Evolutionary conservation across 495 filamentous ascomycete species (phyloP).

Genomic region (Neurospora sublineolata): DNA sequence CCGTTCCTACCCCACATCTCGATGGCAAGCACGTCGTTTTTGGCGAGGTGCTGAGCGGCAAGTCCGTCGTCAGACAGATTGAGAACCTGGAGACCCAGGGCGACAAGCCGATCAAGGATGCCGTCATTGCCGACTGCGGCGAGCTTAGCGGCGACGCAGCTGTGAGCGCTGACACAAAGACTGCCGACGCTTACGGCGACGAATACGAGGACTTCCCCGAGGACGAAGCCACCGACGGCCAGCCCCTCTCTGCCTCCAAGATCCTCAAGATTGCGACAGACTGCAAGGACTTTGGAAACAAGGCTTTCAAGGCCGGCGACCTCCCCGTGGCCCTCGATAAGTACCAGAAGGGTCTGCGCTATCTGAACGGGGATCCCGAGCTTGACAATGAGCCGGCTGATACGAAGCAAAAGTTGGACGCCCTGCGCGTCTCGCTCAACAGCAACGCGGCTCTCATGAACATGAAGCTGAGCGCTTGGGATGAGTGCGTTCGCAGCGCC

Average conservation of each 20-base stretch:
- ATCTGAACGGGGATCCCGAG: conserved; percentile 79
- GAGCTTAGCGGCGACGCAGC: conserved; percentile 64
- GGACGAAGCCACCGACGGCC: conserved; percentile 45
- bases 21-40: conserved; percentile 98
- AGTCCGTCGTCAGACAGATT: conserved; percentile 79
- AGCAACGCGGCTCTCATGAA: conserved; percentile 43
- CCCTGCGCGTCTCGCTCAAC: conserved; percentile 40
- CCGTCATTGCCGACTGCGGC: conserved; percentile 73
- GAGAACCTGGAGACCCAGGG: conserved; percentile 71
- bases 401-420: conserved; percentile 51
- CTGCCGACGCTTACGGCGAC: conserved; percentile 73
- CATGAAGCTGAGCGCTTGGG: conserved; percentile 63
- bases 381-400: conserved; percentile 58
- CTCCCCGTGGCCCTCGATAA: conserved; percentile 67
- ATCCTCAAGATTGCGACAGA: conserved; percentile 72
- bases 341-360: conserved; percentile 95
- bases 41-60: conserved; percentile 86
- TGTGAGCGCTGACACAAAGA: conserved; percentile 46
- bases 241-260: conserved; percentile 46
- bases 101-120: conserved; percentile 71
- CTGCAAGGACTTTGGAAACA: conserved; percentile 86
- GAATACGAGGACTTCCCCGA: conserved; percentile 94
- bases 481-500: conserved; percentile 58
- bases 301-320: conserved; percentile 74
- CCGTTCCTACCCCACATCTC: conserved; percentile 83